phyloP scores from a whole-genome alignment of 164 flowering plant species.

The Magnolia officinalis region DNA sequence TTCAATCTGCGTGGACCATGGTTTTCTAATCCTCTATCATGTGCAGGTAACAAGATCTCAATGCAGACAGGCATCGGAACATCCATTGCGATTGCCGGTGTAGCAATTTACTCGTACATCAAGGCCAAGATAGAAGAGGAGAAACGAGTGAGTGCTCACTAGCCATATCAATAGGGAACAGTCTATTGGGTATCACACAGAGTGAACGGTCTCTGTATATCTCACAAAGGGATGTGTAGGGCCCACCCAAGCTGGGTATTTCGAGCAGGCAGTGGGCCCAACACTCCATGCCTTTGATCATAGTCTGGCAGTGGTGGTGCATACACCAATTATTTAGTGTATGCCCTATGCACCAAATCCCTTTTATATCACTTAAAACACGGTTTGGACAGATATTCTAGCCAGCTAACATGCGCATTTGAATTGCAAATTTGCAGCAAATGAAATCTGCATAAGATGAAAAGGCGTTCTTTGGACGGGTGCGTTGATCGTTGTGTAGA shows the following conservation, averaged over 20 bases:
- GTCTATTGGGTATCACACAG: background rate
- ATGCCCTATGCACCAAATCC: background rate
- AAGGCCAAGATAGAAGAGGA: conserved; percentile 94
- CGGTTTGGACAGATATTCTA: background rate
- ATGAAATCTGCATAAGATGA: conserved; percentile 50
- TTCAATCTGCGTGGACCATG: background rate
- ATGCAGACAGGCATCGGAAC: conserved; percentile 93
- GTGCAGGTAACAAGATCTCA: conserved; percentile 85
- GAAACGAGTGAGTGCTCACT: conserved; percentile 56
- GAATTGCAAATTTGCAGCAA: conserved; percentile 41
- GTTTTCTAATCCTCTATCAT: background rate
- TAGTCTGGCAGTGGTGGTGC: too few species aligned
- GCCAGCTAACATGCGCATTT: conserved; percentile 6
- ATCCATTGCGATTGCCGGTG: conserved; percentile 84
- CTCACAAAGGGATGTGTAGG: background rate
- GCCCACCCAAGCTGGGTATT: background rate
- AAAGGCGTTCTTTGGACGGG: background rate
- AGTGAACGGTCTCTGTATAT: background rate
- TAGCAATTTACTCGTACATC: conserved; percentile 78
- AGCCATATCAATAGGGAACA: too few species aligned
- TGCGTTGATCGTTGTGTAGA: background rate
- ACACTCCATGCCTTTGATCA: background rate
- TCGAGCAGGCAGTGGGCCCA: too few species aligned
- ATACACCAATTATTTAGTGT: too few species aligned
- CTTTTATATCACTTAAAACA: background rate